phyloP scores from a whole-genome alignment of 139 green algal species.

The Chlamydomonas eustigma region DNA sequence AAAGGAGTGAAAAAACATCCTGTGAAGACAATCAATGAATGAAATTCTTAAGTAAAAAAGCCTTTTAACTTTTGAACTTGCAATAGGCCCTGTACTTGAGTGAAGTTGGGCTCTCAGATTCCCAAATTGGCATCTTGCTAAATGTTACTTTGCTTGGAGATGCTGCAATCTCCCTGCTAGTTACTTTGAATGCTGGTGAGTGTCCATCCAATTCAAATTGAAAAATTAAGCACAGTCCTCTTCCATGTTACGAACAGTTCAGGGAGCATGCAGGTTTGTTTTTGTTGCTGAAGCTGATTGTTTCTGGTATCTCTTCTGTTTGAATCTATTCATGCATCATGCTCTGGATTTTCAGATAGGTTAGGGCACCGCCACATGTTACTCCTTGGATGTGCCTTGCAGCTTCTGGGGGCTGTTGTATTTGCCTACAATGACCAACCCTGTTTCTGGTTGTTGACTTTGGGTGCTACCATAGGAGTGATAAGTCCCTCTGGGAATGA shows the following conservation, averaged over 20 bases:
- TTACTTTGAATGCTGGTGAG: background rate
- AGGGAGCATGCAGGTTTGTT: background rate
- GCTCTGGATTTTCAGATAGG: background rate
- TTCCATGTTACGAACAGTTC: background rate
- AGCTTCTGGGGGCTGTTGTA: background rate
- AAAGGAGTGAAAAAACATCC: too few relatives aligned
- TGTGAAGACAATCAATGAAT: too few relatives aligned
- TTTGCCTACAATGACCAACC: background rate
- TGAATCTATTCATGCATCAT: background rate
- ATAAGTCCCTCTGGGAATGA: conserved; percentile 15
- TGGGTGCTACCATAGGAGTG: background rate
- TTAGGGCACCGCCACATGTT: background rate
- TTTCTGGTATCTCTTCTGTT: background rate
- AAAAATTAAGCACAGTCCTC: background rate
- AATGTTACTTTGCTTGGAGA: background rate
- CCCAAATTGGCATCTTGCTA: background rate
- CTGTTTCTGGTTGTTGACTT: conserved; percentile 1
- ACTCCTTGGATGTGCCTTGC: background rate
- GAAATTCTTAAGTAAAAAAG: too few relatives aligned
- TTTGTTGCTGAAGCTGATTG: background rate
- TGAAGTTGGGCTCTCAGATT: background rate
- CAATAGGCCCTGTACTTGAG: background rate
- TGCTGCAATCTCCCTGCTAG: background rate
- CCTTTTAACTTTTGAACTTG: background rate
- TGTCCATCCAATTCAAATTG: background rate